These are phyloP conservation scores for Aegilops longissima DNA, from an alignment of 176 grass and related monocot genomes.

Conservation along the genomic window DNA sequence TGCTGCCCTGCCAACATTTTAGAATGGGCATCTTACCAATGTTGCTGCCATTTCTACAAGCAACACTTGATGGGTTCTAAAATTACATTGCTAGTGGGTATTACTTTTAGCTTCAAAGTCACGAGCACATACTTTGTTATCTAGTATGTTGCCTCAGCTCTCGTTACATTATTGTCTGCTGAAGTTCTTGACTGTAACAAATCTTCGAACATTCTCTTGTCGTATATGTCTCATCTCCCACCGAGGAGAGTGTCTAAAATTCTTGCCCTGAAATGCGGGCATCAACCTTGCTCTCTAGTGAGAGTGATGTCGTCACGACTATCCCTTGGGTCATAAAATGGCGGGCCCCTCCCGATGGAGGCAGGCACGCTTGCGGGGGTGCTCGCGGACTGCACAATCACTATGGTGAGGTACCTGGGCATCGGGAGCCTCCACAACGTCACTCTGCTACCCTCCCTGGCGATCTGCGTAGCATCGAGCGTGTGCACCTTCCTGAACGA, in stretches of 20 bases:
- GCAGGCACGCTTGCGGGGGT: conserved; percentile 81
- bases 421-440: conserved; percentile 73
- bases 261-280: conserved; percentile 33
- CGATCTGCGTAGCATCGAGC: conserved; percentile 57
- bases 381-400: conserved; percentile 76
- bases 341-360: conserved; percentile 74
- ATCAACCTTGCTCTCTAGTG: conserved; percentile 68
- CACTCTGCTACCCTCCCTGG: conserved; percentile 71
- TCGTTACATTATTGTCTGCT: no score
- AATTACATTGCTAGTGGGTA: no score
- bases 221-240: background rate
- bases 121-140: no score
- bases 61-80: no score
- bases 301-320: no score
- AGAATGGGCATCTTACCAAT: no score
- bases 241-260: background rate
- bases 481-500: conserved; percentile 59
- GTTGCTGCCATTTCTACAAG: no score
- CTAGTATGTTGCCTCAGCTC: no score
- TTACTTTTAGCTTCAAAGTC: no score
- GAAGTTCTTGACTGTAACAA: no score
- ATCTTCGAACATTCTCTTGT: no score
- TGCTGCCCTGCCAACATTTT: no score
- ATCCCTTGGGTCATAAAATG: conserved; percentile 60
- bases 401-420: conserved; percentile 57